These are phyloP conservation scores for Crepidotus variabilis DNA, from an alignment of 768 basidiomycete genomes.

Conservation along the genomic window DNA sequence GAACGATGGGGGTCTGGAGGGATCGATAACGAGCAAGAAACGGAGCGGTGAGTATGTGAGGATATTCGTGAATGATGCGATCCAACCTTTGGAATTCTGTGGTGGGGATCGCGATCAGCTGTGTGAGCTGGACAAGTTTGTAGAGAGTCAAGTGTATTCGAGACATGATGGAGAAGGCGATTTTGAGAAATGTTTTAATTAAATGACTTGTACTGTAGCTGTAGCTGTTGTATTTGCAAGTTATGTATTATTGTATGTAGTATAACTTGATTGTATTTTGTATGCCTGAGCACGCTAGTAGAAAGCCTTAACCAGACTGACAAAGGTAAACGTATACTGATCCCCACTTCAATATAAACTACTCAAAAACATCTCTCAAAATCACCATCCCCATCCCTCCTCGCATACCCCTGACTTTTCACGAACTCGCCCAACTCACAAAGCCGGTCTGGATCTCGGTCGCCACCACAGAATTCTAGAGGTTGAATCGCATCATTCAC, in stretches of 20 bases:
- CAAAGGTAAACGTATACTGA: too few species aligned
- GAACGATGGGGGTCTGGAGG: neutral
- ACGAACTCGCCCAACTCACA: slow-evolving; percentile 68
- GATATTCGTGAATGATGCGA: slow-evolving; percentile 74
- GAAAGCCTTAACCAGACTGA: too few species aligned
- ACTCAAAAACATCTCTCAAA: slow-evolving; percentile 61
- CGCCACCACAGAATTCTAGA: slow-evolving; percentile 54
- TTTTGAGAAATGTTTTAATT: slow-evolving; percentile 52
- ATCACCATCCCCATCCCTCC: slow-evolving; percentile 65
- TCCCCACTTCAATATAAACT: too few species aligned
- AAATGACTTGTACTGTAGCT: neutral
- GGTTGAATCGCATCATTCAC: slow-evolving; percentile 74
- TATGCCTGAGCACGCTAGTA: too few species aligned
- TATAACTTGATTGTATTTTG: too few species aligned
- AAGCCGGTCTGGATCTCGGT: slow-evolving; percentile 48
- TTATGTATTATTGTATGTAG: too few species aligned
- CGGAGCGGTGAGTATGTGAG: slow-evolving; percentile 45
- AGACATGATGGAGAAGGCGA: slow-evolving; percentile 66
- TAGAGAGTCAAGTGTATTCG: slow-evolving; percentile 69
- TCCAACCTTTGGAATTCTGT: slow-evolving; percentile 64
- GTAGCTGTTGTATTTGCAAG: too few species aligned
- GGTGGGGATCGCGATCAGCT: slow-evolving; percentile 47
- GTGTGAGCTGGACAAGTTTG: slow-evolving; percentile 63
- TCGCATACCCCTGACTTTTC: slow-evolving; percentile 65
- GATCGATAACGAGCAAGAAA: neutral